These are phyloP conservation scores for Glonium stellatum DNA, from an alignment of 495 filamentous ascomycete genomes.

Conservation along the genomic window DNA sequence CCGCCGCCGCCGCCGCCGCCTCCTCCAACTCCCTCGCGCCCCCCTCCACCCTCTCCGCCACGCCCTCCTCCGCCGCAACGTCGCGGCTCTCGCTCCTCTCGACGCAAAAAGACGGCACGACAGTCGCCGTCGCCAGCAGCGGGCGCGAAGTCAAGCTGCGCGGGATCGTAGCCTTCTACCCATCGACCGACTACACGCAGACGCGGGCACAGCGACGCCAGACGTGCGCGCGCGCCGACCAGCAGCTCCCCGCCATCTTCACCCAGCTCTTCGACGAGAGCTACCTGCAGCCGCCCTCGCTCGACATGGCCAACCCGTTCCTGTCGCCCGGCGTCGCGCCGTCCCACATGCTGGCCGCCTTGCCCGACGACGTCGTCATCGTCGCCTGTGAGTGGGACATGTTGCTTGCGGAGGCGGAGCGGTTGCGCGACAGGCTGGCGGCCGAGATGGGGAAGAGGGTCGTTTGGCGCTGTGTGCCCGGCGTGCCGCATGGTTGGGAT, in stretches of 20 bases:
- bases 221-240: constrained; percentile 56
- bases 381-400: constrained; percentile 90
- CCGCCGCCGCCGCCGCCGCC: not conserved
- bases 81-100: constrained; percentile 21
- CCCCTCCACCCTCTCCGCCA: constrained; percentile 1
- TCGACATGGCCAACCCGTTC: constrained; percentile 50
- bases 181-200: constrained; percentile 72
- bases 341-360: constrained; percentile 43
- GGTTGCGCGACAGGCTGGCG: constrained; percentile 55
- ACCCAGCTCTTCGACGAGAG: constrained; percentile 81
- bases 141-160: constrained; percentile 42
- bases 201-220: constrained; percentile 66
- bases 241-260: constrained; percentile 64
- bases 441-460: constrained; percentile 58
- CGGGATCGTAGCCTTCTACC: constrained; percentile 72
- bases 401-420: constrained; percentile 69
- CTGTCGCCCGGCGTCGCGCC: constrained; percentile 58
- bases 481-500: constrained; percentile 76
- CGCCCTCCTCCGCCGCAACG: constrained; percentile 18
- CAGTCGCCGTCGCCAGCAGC: constrained; percentile 11
- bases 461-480: constrained; percentile 60
- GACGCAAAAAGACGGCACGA: constrained; percentile 16
- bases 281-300: constrained; percentile 59
- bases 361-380: constrained; percentile 62
- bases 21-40: not conserved